Percentiles rank a stretch among this genome's conserved stretches.
phyloP scores from a whole-genome alignment of 1,284 basidiomycete genomes.

The Cutaneotrichosporon sp. region DNA sequence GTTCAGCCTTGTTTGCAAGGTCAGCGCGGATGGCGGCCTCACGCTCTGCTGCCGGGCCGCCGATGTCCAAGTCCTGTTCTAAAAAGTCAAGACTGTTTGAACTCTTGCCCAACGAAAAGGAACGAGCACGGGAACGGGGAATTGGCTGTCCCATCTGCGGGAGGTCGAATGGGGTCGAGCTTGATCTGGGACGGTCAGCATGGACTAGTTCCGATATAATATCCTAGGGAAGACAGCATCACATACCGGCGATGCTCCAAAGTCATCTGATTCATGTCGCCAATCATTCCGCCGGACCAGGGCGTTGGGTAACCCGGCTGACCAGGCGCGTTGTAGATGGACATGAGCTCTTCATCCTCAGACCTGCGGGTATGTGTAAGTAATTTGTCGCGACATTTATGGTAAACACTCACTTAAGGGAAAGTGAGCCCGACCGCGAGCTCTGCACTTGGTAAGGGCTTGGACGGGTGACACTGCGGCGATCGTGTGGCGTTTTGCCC shows the following conservation, averaged over 20 bases:
- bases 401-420: slow-evolving; percentile 30
- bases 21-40: slow-evolving; percentile 34
- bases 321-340: slow-evolving; percentile 32
- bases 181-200: slow-evolving; percentile 19
- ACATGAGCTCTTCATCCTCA: slow-evolving; percentile 37
- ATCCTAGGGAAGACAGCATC: background rate
- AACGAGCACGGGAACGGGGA: slow-evolving; percentile 21
- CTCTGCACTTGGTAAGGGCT: slow-evolving; percentile 36
- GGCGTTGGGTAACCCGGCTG: slow-evolving; percentile 26
- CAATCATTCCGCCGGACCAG: slow-evolving; percentile 35
- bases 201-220: background rate
- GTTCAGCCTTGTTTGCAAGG: slow-evolving; percentile 26
- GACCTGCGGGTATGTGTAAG: slow-evolving; percentile 30
- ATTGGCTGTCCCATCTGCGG: slow-evolving; percentile 16
- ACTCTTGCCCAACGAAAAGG: slow-evolving; percentile 27
- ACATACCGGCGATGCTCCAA: slow-evolving; percentile 40
- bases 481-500: slow-evolving; percentile 18
- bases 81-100: slow-evolving; percentile 27
- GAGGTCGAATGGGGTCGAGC: slow-evolving; percentile 25
- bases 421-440: slow-evolving; percentile 35
- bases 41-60: slow-evolving; percentile 34
- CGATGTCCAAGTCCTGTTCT: slow-evolving; percentile 26
- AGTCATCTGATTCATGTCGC: slow-evolving; percentile 32
- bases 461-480: slow-evolving; percentile 32
- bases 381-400: background rate